Evolutionary conservation across 306 rosid species (phyloP).

Genomic region (Aeschynomene evenia): DNA sequence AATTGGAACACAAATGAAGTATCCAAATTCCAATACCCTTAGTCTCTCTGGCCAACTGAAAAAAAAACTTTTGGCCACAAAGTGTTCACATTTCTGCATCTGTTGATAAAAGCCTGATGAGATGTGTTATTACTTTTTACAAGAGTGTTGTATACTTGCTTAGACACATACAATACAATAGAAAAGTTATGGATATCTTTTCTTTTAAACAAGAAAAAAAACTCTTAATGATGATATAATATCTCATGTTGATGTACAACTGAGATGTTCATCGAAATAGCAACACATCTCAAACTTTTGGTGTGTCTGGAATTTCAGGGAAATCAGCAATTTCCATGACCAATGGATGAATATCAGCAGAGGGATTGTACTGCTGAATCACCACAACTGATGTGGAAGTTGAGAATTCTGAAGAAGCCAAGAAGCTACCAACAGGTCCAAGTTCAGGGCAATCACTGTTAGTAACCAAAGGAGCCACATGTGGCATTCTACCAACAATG

Average conservation of each 20-base stretch:
- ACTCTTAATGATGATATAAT: no score
- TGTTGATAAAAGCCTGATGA: no score
- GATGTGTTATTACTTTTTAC: no score
- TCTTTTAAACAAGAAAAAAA: no score
- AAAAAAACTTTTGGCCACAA: neutral
- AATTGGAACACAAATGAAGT: neutral
- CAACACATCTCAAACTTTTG: neutral
- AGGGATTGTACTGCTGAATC: slow-evolving; percentile 52
- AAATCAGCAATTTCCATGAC: slow-evolving; percentile 46
- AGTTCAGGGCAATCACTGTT: slow-evolving; percentile 58
- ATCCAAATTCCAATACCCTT: neutral
- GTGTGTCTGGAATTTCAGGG: slow-evolving; percentile 34
- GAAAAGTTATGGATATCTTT: no score
- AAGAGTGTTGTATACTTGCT: no score
- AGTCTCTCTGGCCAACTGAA: neutral
- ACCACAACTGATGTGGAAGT: slow-evolving; percentile 53
- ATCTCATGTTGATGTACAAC: no score
- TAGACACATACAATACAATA: no score
- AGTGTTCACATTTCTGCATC: no score
- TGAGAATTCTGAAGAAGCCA: slow-evolving; percentile 55
- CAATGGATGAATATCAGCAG: slow-evolving; percentile 36
- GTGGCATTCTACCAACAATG: slow-evolving; percentile 63
- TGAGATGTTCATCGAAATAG: no score
- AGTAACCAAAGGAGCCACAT: slow-evolving; percentile 40
- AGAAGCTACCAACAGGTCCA: slow-evolving; percentile 64